Conservation (phyloP, 192 early-diverging fungal species). For the Coemansia sp. region DNA sequence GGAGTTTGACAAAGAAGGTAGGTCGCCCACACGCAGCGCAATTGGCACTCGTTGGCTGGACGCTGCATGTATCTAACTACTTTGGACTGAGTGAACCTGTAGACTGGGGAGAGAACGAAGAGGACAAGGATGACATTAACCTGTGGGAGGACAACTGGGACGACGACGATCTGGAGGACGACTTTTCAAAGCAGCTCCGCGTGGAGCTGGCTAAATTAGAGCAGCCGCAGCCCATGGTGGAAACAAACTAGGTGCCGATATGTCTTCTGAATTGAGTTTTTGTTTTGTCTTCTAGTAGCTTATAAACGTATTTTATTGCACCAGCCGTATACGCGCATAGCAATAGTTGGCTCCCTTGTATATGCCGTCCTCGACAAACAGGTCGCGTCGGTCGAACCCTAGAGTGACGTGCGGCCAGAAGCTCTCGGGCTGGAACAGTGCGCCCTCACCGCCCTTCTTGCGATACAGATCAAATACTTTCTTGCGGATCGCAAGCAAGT, state of each 20-base stretch:
- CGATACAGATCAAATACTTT: conserved; percentile 58
- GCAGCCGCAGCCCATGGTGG: conserved; percentile 32
- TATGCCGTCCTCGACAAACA: conserved; percentile 65
- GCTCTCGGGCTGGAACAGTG: conserved; percentile 63
- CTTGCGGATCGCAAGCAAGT: conserved; percentile 54
- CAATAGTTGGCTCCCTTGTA: conserved; percentile 72
- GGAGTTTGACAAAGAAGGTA: conserved; percentile 86
- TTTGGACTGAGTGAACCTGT: conserved; percentile 1
- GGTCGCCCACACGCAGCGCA: not conserved
- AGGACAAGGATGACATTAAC: conserved; percentile 63
- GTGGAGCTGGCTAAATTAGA: conserved; percentile 38
- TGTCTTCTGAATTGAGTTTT: not conserved
- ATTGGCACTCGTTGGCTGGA: not conserved
- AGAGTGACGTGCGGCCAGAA: conserved; percentile 72
- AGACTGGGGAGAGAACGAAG: conserved; percentile 83
- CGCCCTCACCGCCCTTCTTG: conserved; percentile 64
- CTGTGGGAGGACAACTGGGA: conserved; percentile 93
- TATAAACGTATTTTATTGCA: conserved; percentile 1
- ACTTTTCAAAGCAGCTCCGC: conserved; percentile 85
- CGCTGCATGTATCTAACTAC: not conserved
- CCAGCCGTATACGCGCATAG: conserved; percentile 49
- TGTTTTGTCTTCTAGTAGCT: not conserved
- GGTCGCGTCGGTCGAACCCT: conserved; percentile 62
- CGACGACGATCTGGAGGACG: conserved; percentile 86
- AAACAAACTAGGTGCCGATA: conserved; percentile 25